Base-by-base conservation (phyloP, 768 basidiomycete species). In the Agrocybe pediades region DNA sequence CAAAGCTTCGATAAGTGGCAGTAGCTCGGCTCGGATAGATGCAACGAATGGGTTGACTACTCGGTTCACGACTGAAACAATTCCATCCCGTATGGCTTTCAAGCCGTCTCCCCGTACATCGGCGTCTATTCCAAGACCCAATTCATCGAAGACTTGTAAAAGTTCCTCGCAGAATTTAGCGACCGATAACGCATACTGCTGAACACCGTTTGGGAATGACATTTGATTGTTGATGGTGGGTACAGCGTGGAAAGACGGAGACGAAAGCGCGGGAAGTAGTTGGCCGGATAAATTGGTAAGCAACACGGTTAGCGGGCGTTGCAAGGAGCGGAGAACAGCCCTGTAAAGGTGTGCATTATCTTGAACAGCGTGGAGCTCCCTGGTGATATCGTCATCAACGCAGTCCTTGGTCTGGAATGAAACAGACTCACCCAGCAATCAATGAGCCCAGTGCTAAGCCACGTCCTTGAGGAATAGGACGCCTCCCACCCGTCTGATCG, bases 221-320 rank as follows among this genome's bases (percentile, higher is more conserved):
- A 71, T 63, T 53, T 80, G 83, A 19, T 75, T 63, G 3, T 78
- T 80, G 1, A 82, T 80, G 7, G 78, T 75, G 17, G 79, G 70
- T 6, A 81, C 74, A 1, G 72, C 71, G 17, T 79, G 74, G 66
- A 92, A 88, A 6, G 80, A 70, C 9, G 84, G 74, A 3, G 89
- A 84, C 4, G 87, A 82, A 13, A 92, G 61, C 17, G 90, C 69
- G 6, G 87, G 88, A 1, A 86, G 70, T 27, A 92, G 76, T 58
- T 84, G 77, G 21, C 83, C 77, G 13, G 88, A 90, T 29, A 92
- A 67, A 63, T 87, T 87, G 58, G 75, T 84, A 59, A 88, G 72
- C 36, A 92, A 66, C 21, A 92, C 88, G 6, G 90, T 89, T 6
- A 93, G 71, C 7, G 89, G 90, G 49, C 86, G 83, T 52, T 90